These are phyloP conservation scores for Stagonosporopsis cucurbitacearum DNA, from an alignment of 2,329 filamentous ascomycete species.

Conservation along the genomic window DNA sequence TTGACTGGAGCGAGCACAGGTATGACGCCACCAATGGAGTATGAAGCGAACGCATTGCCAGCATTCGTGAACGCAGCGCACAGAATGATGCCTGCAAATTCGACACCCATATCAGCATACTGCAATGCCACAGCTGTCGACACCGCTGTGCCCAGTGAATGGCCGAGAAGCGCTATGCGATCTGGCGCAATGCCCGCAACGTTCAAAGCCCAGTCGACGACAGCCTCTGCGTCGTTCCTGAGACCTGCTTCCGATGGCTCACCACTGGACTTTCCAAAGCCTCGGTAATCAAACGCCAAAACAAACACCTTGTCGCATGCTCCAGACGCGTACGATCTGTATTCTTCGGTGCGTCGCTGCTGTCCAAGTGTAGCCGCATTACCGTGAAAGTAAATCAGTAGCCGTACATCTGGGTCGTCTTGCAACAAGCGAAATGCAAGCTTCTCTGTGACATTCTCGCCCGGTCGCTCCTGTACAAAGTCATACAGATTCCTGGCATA, in stretches of 20 bases:
- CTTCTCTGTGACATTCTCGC: slow-evolving; percentile 56
- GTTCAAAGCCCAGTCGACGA: slow-evolving; percentile 77
- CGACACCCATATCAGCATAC: slow-evolving; percentile 64
- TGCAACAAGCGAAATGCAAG: slow-evolving; percentile 59
- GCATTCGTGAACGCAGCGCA: slow-evolving; percentile 81
- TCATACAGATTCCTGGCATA: slow-evolving; percentile 72
- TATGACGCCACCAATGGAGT: slow-evolving; percentile 76
- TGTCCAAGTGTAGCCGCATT: slow-evolving; percentile 83
- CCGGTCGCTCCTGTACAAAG: slow-evolving; percentile 61
- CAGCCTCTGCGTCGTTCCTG: slow-evolving; percentile 76
- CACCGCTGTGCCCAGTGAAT: slow-evolving; percentile 89
- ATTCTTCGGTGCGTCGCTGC: slow-evolving; percentile 75
- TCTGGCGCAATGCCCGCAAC: slow-evolving; percentile 69
- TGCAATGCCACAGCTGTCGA: slow-evolving; percentile 74
- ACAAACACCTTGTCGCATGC: slow-evolving; percentile 64
- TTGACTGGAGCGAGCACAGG: slow-evolving; percentile 78
- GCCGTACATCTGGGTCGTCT: slow-evolving; percentile 58
- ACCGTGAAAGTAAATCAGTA: slow-evolving; percentile 62
- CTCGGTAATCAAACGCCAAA: slow-evolving; percentile 88
- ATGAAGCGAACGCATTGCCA: slow-evolving; percentile 74
- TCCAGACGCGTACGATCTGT: slow-evolving; percentile 76
- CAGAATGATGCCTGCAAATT: slow-evolving; percentile 82
- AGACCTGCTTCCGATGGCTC: slow-evolving; percentile 79
- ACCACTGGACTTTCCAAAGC: slow-evolving; percentile 83
- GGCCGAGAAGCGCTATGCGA: slow-evolving; percentile 81